These are phyloP conservation scores for Neobulgaria alba DNA, from an alignment of 2,329 filamentous ascomycete species.

Conservation along the genomic window DNA sequence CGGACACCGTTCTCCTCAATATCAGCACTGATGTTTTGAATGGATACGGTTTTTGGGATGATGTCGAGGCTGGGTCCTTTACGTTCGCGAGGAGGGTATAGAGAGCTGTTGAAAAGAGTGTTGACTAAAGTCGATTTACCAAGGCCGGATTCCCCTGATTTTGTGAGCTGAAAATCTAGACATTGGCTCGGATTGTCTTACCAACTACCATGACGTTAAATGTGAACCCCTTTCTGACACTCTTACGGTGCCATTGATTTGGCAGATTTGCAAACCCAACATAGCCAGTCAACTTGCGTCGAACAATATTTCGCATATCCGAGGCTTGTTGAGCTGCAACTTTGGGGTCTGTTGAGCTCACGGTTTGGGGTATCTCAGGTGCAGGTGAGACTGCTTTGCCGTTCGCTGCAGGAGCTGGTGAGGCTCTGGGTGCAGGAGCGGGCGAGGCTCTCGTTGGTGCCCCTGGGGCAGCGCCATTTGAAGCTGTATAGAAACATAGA, in stretches of 20 bases:
- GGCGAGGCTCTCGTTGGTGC: conserved; percentile 25
- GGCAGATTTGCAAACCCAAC: conserved; percentile 98
- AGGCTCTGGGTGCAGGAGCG: conserved; percentile 22
- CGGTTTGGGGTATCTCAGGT: conserved; percentile 27
- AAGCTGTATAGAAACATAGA: conserved; percentile 28
- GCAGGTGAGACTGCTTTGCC: conserved; percentile 18
- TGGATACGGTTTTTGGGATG: conserved; percentile 94
- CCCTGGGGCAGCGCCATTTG: conserved; percentile 26
- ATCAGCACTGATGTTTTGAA: conserved; percentile 89
- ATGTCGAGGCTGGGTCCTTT: conserved; percentile 96
- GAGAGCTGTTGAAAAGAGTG: conserved; percentile 98
- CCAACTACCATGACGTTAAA: conserved; percentile 99
- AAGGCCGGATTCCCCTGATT: conserved; percentile 88
- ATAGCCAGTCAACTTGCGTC: conserved; percentile 95
- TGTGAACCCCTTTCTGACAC: conserved; percentile 99
- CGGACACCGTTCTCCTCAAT: conserved; percentile 98
- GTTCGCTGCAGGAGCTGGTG: conserved; percentile 23
- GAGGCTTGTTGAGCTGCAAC: conserved; percentile 30
- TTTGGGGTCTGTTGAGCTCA: conserved; percentile 30
- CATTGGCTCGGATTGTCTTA: no score
- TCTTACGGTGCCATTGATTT: conserved; percentile 99
- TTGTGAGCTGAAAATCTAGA: conserved; percentile 15
- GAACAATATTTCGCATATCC: conserved; percentile 70
- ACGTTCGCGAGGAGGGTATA: conserved; percentile 97
- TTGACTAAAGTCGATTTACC: conserved; percentile 99